These are phyloP conservation scores for Dothideomycetidae sp. DNA, from an alignment of 2,329 filamentous ascomycete species.

Conservation along the genomic window DNA sequence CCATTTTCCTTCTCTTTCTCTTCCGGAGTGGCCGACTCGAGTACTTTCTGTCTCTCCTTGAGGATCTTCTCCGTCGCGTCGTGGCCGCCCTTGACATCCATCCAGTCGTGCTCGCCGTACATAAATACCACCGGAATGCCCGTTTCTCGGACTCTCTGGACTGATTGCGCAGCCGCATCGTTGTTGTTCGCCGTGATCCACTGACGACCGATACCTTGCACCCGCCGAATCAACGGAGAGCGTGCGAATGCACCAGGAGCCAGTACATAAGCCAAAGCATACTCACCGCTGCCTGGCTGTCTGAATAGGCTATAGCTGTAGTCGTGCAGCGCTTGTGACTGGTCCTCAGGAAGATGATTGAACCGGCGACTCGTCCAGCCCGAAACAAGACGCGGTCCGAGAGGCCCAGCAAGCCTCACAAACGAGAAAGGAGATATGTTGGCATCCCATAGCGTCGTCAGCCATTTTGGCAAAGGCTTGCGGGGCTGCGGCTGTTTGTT, in stretches of 20 bases:
- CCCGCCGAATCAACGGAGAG: slow-evolving; percentile 71
- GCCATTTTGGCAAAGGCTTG: slow-evolving; percentile 63
- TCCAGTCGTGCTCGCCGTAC: slow-evolving; percentile 98
- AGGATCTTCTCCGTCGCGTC: slow-evolving; percentile 69
- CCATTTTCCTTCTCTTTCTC: slow-evolving; percentile 63
- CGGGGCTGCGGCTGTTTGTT: slow-evolving; percentile 34
- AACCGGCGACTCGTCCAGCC: slow-evolving; percentile 92
- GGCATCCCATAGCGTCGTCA: slow-evolving; percentile 89
- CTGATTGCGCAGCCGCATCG: slow-evolving; percentile 15
- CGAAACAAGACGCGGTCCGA: slow-evolving; percentile 82
- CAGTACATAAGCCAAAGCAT: slow-evolving; percentile 80
- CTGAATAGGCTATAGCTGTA: slow-evolving; percentile 93
- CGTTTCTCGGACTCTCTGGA: slow-evolving; percentile 34
- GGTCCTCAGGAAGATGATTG: slow-evolving; percentile 65
- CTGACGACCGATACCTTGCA: slow-evolving; percentile 76
- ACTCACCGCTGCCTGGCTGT: slow-evolving; percentile 83
- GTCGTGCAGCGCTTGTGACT: slow-evolving; percentile 74
- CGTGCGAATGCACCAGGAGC: slow-evolving; percentile 88
- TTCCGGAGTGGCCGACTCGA: slow-evolving; percentile 49
- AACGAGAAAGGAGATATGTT: slow-evolving; percentile 92
- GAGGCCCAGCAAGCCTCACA: slow-evolving; percentile 71
- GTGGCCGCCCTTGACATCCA: slow-evolving; percentile 80
- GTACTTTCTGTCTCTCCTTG: slow-evolving; percentile 44
- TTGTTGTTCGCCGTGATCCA: slow-evolving; percentile 23
- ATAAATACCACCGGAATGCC: slow-evolving; percentile 79